Evolutionary conservation across 176 grass and related monocot genomes (phyloP), one percentile per base, ranked within the genome.

Genomic region (Raddia distichophylla): DNA sequence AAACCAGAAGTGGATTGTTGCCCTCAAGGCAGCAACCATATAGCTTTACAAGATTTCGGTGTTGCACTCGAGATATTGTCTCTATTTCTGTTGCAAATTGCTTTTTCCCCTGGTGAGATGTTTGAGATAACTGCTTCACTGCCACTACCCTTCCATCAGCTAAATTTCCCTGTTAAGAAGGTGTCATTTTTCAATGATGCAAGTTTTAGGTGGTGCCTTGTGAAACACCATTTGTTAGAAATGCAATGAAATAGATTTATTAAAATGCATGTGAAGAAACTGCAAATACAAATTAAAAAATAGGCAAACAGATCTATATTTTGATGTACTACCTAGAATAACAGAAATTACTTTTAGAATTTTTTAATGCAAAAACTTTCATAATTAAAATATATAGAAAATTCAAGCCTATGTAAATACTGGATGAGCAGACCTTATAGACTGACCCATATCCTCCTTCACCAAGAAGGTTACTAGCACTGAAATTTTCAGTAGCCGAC

Each of bases 31-130:
- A 97, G 52, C 92, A 97, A 78, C 94, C 94, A 81, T 92, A 94
- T 59, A 97, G 55, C 73, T 97, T 97, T 47, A 97, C 92, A 0
- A 97, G 90, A 76, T 97, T 97, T 18, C 87, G 88, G 69, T 97
- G 94, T 67, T 92, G 94, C 18, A 97, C 94, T 52, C 76, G 82
- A 42, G 94, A 97, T 78, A 98, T 98, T 45, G 86, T 94, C 76
- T 89, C 92, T 81, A 98, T 98, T 87, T 98, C 95, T 1, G 95
- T 86, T 17, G 86, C 65, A 2, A 98, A 98, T 92, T 98, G 51
- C 17, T 54, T 79, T 73, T 93, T 98, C 14, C 95, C 95, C 64
- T 98, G 95, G 56, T 81, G 86, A 78, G 92, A 98, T 49, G 90
- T 44, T 63, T 80, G 83, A 75, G 95, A 80, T 56, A 98, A 78